These are phyloP conservation scores for Neolentinus lepideus DNA, from an alignment of 1,284 basidiomycete genomes.

Conservation along the genomic window DNA sequence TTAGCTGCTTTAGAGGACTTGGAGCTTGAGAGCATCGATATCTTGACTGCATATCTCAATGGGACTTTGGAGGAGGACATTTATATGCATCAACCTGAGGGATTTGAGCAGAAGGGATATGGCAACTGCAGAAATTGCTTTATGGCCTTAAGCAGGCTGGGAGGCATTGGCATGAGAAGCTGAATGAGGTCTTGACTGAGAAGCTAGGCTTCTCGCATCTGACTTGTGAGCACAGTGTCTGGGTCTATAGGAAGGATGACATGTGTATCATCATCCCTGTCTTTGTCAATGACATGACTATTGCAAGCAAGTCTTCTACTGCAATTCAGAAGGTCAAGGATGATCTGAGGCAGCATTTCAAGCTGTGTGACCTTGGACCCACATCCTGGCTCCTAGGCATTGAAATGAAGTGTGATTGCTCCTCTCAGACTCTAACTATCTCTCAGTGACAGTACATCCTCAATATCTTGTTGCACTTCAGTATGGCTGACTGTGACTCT, in stretches of 20 bases:
- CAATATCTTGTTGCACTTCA: conserved; percentile 11
- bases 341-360: conserved; percentile 11
- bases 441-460: conserved; percentile 19
- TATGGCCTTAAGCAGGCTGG: conserved; percentile 15
- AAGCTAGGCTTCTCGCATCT: conserved; percentile 4
- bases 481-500: conserved; percentile 6
- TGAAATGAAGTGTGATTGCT: conserved; percentile 15
- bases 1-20: conserved; percentile 25
- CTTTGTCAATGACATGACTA: conserved; percentile 5
- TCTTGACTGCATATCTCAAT: conserved; percentile 26
- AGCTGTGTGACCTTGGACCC: conserved; percentile 17
- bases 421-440: conserved; percentile 12
- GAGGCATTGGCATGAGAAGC: conserved; percentile 1
- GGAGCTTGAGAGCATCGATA: conserved; percentile 28
- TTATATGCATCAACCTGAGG: conserved; percentile 24
- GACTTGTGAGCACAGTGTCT: conserved; percentile 1
- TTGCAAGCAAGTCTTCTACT: conserved; percentile 5
- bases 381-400: conserved; percentile 17
- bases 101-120: conserved; percentile 16
- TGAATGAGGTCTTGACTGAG: conserved; percentile 1
- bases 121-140: conserved; percentile 2
- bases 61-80: conserved; percentile 23
- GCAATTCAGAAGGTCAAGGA: conserved; percentile 7
- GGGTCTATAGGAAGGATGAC: background rate
- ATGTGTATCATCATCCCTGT: background rate